A percentile compares a stretch with the other conserved stretches of the same genome.
These are phyloP conservation scores for Gomphus bonarii DNA, from an alignment of 1,284 basidiomycete genomes.

Conservation along the genomic window DNA sequence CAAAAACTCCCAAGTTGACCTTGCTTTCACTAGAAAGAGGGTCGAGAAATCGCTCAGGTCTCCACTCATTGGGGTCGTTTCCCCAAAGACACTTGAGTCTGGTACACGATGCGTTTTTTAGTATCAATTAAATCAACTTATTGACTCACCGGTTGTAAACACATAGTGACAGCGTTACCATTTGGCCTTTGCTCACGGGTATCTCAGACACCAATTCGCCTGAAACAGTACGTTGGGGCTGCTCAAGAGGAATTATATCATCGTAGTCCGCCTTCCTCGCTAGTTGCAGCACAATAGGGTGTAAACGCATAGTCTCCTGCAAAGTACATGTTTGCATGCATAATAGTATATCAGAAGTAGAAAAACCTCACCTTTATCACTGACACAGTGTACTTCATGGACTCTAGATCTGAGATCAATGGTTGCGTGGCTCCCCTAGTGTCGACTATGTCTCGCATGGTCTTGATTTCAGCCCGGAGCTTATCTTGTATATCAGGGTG, in stretches of 20 bases:
- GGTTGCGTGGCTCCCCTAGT: constrained; percentile 31
- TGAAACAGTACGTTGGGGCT: constrained; percentile 9
- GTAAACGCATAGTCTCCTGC: constrained; percentile 24
- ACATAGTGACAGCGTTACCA: constrained; percentile 25
- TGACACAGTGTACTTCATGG: constrained; percentile 41
- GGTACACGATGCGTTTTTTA: neutral
- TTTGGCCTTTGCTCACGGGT: constrained; percentile 24
- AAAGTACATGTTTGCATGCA: neutral
- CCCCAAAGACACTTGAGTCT: constrained; percentile 8
- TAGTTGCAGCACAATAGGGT: constrained; percentile 20
- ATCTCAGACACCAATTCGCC: constrained; percentile 25
- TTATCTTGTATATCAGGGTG: constrained; percentile 28
- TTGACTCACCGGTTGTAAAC: constrained; percentile 26
- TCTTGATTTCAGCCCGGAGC: constrained; percentile 32
- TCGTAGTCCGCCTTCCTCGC: constrained; percentile 19
- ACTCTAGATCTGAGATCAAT: constrained; percentile 35
- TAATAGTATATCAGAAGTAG: neutral
- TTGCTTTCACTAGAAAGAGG: neutral
- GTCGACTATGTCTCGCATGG: constrained; percentile 25
- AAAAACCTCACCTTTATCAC: constrained; percentile 34
- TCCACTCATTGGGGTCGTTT: constrained; percentile 10
- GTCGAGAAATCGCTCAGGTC: constrained; percentile 8
- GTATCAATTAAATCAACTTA: neutral
- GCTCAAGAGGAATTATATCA: constrained; percentile 23
- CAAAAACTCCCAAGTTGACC: neutral